A percentile compares a stretch with the other conserved stretches of the same genome.
Evolutionary conservation across 106 monocot species (phyloP).

Genomic region (Platanthera guangdongensis): DNA sequence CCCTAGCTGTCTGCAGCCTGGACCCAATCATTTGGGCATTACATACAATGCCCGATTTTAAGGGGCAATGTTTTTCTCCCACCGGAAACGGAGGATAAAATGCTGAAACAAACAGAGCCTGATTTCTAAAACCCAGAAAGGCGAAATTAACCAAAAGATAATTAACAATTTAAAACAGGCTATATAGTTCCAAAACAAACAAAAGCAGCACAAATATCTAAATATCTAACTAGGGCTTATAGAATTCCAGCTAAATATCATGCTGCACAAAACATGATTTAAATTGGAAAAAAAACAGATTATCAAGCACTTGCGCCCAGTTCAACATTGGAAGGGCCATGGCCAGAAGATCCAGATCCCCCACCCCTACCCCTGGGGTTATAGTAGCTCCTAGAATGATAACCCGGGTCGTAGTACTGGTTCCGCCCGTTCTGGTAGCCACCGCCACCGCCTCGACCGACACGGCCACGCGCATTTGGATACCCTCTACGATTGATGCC

Average conservation of each 20-base stretch:
- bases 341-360: slow-evolving; percentile 25
- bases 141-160: not conserved
- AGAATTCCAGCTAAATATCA: not conserved
- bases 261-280: not conserved
- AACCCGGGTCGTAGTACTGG: slow-evolving; percentile 47
- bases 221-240: not conserved
- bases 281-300: not conserved
- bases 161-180: not conserved
- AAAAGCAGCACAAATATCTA: not conserved
- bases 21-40: too few relatives aligned
- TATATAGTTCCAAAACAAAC: not conserved
- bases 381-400: slow-evolving; percentile 44
- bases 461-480: slow-evolving; percentile 22
- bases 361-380: slow-evolving; percentile 45
- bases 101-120: not conserved
- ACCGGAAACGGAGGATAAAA: too few relatives aligned
- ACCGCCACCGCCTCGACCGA: slow-evolving; percentile 30
- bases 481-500: slow-evolving; percentile 26
- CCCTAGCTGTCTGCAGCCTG: too few relatives aligned
- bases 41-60: too few relatives aligned
- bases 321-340: slow-evolving; percentile 13
- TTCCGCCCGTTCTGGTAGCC: slow-evolving; percentile 38
- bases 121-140: not conserved
- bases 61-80: too few relatives aligned
- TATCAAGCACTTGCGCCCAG: slow-evolving; percentile 13